phyloP scores from a whole-genome alignment of 768 basidiomycete genomes.

The Suillus variegatus region DNA sequence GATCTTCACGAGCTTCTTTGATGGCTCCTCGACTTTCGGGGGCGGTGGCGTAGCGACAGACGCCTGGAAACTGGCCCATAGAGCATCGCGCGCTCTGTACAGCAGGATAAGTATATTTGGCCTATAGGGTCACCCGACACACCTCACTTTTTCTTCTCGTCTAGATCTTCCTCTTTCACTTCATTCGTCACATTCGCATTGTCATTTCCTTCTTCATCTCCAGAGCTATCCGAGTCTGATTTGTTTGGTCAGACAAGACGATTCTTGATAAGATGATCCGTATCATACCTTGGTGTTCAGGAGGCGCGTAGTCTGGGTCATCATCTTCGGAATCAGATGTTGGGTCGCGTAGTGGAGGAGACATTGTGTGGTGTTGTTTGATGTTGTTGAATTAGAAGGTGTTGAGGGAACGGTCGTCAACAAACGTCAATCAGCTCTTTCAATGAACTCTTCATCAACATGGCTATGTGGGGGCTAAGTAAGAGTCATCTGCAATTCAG shows the following conservation, averaged over 20 bases:
- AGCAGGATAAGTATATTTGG: conserved; percentile 6
- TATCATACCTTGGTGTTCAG: conserved; percentile 39
- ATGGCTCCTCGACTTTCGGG: conserved; percentile 17
- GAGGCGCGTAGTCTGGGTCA: conserved; percentile 63
- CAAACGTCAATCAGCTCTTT: background rate
- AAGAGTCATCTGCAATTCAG: too few species aligned
- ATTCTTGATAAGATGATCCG: background rate
- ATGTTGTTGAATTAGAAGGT: conserved; percentile 27
- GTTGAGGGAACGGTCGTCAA: conserved; percentile 14
- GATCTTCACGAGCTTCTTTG: conserved; percentile 59
- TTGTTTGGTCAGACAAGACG: background rate
- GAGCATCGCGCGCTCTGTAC: conserved; percentile 55
- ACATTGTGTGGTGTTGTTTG: conserved; percentile 27
- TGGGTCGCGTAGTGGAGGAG: conserved; percentile 16
- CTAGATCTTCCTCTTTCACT: conserved; percentile 35
- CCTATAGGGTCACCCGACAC: conserved; percentile 4
- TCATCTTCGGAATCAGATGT: conserved; percentile 69
- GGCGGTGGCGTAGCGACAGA: conserved; percentile 45
- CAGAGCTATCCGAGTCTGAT: conserved; percentile 41
- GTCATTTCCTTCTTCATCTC: conserved; percentile 38
- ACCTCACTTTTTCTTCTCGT: conserved; percentile 47
- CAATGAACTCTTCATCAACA: background rate
- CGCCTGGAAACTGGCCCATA: conserved; percentile 72
- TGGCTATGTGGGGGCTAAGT: background rate
- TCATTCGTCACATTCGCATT: conserved; percentile 30